A percentile compares a stretch with the other conserved stretches of the same genome.
Conservation (phyloP, 306 rosid species). For the Luffa acutangula region DNA sequence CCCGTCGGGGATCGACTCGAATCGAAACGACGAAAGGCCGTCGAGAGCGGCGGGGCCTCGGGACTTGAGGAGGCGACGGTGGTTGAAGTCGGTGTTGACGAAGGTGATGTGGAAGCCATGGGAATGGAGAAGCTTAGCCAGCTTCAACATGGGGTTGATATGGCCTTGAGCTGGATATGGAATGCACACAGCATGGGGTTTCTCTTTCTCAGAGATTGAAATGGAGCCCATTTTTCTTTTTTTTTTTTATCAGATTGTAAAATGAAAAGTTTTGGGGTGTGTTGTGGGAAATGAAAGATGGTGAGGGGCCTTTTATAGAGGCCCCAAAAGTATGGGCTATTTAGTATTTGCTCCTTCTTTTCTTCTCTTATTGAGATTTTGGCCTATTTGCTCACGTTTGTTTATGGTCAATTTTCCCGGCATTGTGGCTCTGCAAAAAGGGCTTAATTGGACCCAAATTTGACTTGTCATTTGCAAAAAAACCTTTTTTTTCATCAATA, state of each 20-base stretch:
- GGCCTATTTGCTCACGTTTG: too few species aligned
- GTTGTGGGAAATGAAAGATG: neutral
- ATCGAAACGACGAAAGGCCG: slow-evolving; percentile 24
- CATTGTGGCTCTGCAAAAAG: too few species aligned
- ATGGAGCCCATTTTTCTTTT: slow-evolving; percentile 12
- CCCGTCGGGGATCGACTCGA: slow-evolving; percentile 25
- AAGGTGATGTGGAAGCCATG: slow-evolving; percentile 34
- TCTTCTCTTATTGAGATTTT: too few species aligned
- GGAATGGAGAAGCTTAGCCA: slow-evolving; percentile 29
- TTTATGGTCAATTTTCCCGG: neutral
- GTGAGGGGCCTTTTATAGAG: neutral
- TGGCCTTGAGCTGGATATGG: slow-evolving; percentile 36
- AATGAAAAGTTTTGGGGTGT: neutral
- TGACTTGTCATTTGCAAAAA: neutral
- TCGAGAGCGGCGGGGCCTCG: slow-evolving; percentile 17
- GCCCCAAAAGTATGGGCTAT: neutral
- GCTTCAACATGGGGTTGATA: slow-evolving; percentile 25
- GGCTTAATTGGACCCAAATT: neutral
- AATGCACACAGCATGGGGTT: slow-evolving; percentile 19
- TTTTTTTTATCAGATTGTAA: neutral
- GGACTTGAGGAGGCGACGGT: slow-evolving; percentile 26
- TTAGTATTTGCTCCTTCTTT: too few species aligned
- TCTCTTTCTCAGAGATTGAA: slow-evolving; percentile 28
- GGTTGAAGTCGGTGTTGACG: slow-evolving; percentile 35
- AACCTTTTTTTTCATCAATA: too few species aligned